Evolutionary conservation across 2,329 filamentous ascomycete genomes (phyloP), one percentile per base, ranked within the genome.

Genomic region (Orbilia blumenaviensis): DNA sequence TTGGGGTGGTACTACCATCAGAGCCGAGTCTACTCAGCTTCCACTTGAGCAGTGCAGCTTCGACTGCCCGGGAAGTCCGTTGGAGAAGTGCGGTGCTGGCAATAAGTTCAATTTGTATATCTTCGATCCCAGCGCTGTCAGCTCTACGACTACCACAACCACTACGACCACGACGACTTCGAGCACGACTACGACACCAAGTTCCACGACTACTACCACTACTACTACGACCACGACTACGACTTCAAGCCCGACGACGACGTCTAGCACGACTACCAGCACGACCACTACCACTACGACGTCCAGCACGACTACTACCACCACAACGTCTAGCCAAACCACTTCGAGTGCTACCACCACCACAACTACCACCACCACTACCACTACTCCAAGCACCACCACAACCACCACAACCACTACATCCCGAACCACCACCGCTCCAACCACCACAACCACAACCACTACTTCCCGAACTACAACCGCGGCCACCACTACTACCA

Each of bases 51-150:
- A 29, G 16, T 75, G 71, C 23, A 64, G 41, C 38, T 77, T 78
- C 16, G 12, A 18, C 16, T 86, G 84, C 78, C 81, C 80, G 1
- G 84, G 84, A 0, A 82, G 82, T 60, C 78, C 67, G 10, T 50
- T 62, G 0, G 80, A 85, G 80, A 83, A 81, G 66, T 86, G 85
- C 66, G 85, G 85, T 18, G 83, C 81, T 5, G 81, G 82, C 1
- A 82, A 82, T 69, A 80, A 84, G 69, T 72, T 86, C 78, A 80
- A 79, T 63, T 78, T 82, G 2, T 83, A 82, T n/a, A 25, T 38
- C 4, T 56, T 56, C 29, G 50, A 56, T 16, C 32, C 50, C 3
- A 32, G 21, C 12, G 66, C 42, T 3, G n/a, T 66, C 77, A 18
- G 32, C 25, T 14, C 78, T 12, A 61, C 67, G 8, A 67, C 78